Conservation (phyloP, 164 flowering plant genomes). For the Tinospora cordifolia region DNA sequence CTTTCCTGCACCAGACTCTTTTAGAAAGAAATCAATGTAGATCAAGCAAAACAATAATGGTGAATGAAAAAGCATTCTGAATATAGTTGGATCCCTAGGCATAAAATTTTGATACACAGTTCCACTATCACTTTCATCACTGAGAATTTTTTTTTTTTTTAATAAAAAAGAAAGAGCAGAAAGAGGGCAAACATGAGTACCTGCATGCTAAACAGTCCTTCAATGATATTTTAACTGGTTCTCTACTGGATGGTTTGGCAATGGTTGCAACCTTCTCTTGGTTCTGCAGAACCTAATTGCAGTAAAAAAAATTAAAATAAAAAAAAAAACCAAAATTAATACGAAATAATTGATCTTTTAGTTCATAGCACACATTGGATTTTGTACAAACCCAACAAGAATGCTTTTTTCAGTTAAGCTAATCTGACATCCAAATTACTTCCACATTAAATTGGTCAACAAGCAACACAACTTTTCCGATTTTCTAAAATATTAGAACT, state of each 20-base stretch:
- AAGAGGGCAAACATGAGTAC: constrained; percentile 19
- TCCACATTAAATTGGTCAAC: too few relatives aligned
- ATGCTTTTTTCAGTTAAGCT: not conserved
- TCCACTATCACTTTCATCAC: too few relatives aligned
- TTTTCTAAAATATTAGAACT: not conserved
- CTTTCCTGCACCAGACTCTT: too few relatives aligned
- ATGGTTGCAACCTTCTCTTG: constrained; percentile 34
- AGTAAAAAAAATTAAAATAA: too few relatives aligned
- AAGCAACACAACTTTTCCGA: not conserved
- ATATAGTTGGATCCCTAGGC: too few relatives aligned
- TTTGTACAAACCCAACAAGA: too few relatives aligned
- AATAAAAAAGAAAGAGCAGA: not conserved
- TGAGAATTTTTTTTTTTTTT: too few relatives aligned
- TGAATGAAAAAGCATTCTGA: too few relatives aligned
- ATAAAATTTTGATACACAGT: too few relatives aligned
- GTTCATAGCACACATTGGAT: too few relatives aligned
- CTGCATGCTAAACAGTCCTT: constrained; percentile 99
- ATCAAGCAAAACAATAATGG: too few relatives aligned
- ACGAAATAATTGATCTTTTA: not conserved
- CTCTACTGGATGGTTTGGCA: constrained; percentile 32
- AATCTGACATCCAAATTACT: not conserved
- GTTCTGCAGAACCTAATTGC: constrained; percentile 18
- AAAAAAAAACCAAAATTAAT: not conserved
- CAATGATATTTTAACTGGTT: constrained; percentile 83
- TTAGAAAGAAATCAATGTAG: too few relatives aligned